Evolutionary conservation across 441 rosid genomes (phyloP).

Genomic region (Jatropha multifida): DNA sequence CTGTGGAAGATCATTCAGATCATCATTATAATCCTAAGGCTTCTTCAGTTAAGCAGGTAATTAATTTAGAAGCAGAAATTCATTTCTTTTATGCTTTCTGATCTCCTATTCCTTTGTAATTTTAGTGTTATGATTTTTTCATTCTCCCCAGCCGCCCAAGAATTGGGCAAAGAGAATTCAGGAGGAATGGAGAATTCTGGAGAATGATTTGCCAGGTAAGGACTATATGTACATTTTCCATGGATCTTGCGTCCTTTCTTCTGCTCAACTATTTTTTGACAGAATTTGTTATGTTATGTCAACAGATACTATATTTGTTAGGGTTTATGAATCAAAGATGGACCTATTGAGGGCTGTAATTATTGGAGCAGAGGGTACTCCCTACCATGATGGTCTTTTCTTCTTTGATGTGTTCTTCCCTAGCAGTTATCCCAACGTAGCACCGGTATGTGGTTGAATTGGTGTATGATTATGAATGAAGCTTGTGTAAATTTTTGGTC

Average conservation of each 20-base stretch:
- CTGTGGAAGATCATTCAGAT: slow-evolving; percentile 68
- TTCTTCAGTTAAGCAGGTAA: slow-evolving; percentile 53
- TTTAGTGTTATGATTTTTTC: slow-evolving; percentile 13
- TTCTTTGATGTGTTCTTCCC: slow-evolving; percentile 90
- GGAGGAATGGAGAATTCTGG: slow-evolving; percentile 88
- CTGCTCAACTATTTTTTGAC: not conserved
- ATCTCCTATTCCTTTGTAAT: not conserved
- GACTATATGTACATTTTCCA: slow-evolving; percentile 9
- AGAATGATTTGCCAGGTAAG: slow-evolving; percentile 88
- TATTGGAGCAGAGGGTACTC: slow-evolving; percentile 91
- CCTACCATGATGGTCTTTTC: slow-evolving; percentile 94
- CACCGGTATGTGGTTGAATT: slow-evolving; percentile 62
- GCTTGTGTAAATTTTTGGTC: slow-evolving; percentile 17
- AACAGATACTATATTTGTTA: slow-evolving; percentile 78
- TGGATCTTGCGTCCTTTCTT: not conserved
- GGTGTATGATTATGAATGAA: slow-evolving; percentile 13
- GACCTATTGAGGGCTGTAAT: slow-evolving; percentile 93
- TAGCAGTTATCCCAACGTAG: slow-evolving; percentile 57
- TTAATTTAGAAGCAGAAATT: slow-evolving; percentile 14
- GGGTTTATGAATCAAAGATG: slow-evolving; percentile 90
- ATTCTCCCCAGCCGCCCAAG: slow-evolving; percentile 46
- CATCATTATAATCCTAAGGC: slow-evolving; percentile 51
- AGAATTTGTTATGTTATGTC: slow-evolving; percentile 17
- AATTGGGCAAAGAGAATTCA: slow-evolving; percentile 75
- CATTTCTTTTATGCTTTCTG: not conserved